A percentile compares a stretch with the other conserved stretches of the same genome.
phyloP scores from a whole-genome alignment of 495 filamentous ascomycete genomes.

The Penicillium egyptiacum region DNA sequence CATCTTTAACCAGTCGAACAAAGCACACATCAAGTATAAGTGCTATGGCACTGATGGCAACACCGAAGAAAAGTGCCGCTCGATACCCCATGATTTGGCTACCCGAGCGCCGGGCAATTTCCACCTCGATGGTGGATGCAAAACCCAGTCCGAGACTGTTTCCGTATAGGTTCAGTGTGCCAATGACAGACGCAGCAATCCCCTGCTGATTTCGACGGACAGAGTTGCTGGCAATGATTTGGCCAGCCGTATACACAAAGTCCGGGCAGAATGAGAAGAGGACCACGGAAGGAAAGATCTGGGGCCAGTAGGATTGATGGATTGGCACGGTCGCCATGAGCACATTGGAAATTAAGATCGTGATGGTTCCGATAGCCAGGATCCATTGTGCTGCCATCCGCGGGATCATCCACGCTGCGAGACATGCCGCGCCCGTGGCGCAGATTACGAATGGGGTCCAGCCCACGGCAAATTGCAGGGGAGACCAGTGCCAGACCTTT shows the following conservation, averaged over 20 bases:
- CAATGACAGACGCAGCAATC: slow-evolving; percentile 49
- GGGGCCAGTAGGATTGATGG: slow-evolving; percentile 52
- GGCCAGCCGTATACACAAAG: slow-evolving; percentile 51
- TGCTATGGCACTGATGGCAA: slow-evolving; percentile 41
- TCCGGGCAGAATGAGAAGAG: slow-evolving; percentile 50
- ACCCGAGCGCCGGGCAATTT: slow-evolving; percentile 23
- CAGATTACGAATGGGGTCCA: slow-evolving; percentile 47
- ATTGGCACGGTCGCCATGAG: slow-evolving; percentile 50
- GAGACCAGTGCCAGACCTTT: slow-evolving; percentile 44
- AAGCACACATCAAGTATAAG: slow-evolving; percentile 41
- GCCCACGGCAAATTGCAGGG: slow-evolving; percentile 44
- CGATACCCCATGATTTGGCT: slow-evolving; percentile 37
- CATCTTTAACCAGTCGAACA: slow-evolving; percentile 43
- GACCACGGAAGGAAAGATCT: slow-evolving; percentile 49
- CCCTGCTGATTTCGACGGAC: slow-evolving; percentile 52
- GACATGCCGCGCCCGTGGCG: slow-evolving; percentile 36
- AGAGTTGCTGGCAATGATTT: slow-evolving; percentile 56
- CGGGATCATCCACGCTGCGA: slow-evolving; percentile 52
- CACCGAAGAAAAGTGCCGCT: slow-evolving; percentile 44
- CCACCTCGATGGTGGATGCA: slow-evolving; percentile 49
- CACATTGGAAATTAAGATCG: slow-evolving; percentile 37
- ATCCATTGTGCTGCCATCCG: slow-evolving; percentile 52
- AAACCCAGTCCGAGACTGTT: slow-evolving; percentile 51
- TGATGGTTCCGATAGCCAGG: slow-evolving; percentile 45
- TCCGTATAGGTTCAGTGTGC: slow-evolving; percentile 49